Evolutionary conservation across 2,329 filamentous ascomycete genomes (phyloP), one percentile per base, ranked within the genome.

Genomic region (Calonectria pseudoturangicola): DNA sequence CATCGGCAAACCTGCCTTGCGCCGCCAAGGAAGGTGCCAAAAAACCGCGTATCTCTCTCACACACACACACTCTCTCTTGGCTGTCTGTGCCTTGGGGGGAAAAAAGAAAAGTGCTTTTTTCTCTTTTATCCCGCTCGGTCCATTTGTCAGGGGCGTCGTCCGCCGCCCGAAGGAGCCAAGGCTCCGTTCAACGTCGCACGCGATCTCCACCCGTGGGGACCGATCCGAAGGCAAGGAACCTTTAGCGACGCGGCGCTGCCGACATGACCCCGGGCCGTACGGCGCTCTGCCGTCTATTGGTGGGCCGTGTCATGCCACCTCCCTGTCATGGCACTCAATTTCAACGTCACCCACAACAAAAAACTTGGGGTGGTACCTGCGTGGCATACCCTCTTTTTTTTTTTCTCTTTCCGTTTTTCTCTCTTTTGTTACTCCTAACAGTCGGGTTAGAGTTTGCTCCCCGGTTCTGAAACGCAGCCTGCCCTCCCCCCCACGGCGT

Each of bases 301-400:
- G 68, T 65, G 60, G 68, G 50, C 68, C 60, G 50, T 48, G 50
- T 58, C 68, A 48, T 70, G 39, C 68, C 60, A 65, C 58, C 9
- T 1, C 66, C 30, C n/a, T 51, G 66, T 48, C 48, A 63, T 54
- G 50, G 27, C 60, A 65, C 68, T 70, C 68, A 65, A 65, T 65
- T 65, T 70, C 62, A 58, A 65, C 50, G 60, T 70, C 48, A 54
- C 28, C n/a, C 54, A 33, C 54, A 41, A 21, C 2, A 16, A 56
- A 16, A 56, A 39, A 60, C 54, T 41, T 41, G 54, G 54, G 36
- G 54, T 41, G 33, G 33, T 60, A 60, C 54, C 54, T 60, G 54
- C 54, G 54, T 41, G 48, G 36, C 33, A 33, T 39, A 25, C 8
- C 62, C 27, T 21, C 27, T 63, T 47, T 47, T 21, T 21, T 36